These are phyloP conservation scores for Scleroderma bovista DNA, from an alignment of 768 basidiomycete species.

Conservation along the genomic window DNA sequence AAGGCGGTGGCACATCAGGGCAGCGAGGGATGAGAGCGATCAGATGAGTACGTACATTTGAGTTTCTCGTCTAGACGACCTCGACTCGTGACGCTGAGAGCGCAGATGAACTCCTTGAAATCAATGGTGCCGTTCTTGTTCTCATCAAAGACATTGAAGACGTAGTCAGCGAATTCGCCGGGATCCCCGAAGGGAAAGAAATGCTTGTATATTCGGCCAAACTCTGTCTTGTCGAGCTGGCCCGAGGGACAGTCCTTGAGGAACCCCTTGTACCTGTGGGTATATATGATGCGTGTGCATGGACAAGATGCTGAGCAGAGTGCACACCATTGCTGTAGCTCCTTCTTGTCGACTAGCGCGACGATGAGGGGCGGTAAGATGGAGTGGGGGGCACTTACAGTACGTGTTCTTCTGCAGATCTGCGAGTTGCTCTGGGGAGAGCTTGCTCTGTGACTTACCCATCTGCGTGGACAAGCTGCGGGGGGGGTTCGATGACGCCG, in stretches of 20 bases:
- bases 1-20: conserved; percentile 13
- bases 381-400: conserved; percentile 48
- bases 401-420: conserved; percentile 98
- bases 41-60: conserved; percentile 67
- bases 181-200: conserved; percentile 99
- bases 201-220: conserved; percentile 97
- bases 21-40: conserved; percentile 8
- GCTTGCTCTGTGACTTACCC: conserved; percentile 97
- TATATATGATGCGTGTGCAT: too few relatives aligned
- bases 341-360: conserved; percentile 83
- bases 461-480: conserved; percentile 44
- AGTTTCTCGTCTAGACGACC: conserved; percentile 96
- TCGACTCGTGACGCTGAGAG: conserved; percentile 89
- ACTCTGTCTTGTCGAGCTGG: conserved; percentile 92
- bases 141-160: conserved; percentile 96
- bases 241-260: conserved; percentile 98
- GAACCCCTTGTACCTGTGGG: conserved; percentile 93
- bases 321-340: conserved; percentile 86
- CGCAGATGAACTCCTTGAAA: conserved; percentile 99
- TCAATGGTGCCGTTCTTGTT: conserved; percentile 97
- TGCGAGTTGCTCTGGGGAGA: conserved; percentile 87
- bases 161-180: conserved; percentile 92
- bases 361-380: conserved; percentile 13
- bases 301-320: conserved; percentile 3
- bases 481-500: too few relatives aligned